Evolutionary conservation across 2,329 filamentous ascomycete species (phyloP).

Genomic region (Pyrenophora graminea): DNA sequence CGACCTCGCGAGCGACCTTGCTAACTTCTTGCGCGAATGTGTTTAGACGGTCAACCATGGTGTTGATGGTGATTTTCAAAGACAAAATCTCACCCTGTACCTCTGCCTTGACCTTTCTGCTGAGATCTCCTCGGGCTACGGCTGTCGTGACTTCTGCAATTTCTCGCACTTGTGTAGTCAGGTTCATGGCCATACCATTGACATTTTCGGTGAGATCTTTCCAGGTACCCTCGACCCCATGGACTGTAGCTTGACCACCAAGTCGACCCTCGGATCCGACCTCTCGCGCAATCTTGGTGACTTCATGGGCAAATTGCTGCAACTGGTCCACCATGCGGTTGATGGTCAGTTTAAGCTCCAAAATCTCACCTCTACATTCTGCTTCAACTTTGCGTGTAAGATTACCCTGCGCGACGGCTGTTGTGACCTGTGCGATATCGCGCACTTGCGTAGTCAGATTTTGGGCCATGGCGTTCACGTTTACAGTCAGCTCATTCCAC

Average conservation of each 20-base stretch:
- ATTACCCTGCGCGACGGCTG: conserved; percentile 57
- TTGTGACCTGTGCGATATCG: conserved; percentile 59
- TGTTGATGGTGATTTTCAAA: conserved; percentile 83
- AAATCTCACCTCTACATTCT: conserved; percentile 57
- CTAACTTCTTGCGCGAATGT: conserved; percentile 69
- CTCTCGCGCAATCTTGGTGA: conserved; percentile 58
- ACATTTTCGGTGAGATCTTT: conserved; percentile 60
- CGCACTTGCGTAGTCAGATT: conserved; percentile 59
- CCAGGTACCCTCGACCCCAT: conserved; percentile 59
- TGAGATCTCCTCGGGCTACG: conserved; percentile 57
- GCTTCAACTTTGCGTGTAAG: conserved; percentile 58
- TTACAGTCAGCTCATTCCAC: conserved; percentile 67
- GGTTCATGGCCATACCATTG: conserved; percentile 59
- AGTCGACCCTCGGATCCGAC: conserved; percentile 58
- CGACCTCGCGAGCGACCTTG: conserved; percentile 68
- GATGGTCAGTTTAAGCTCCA: conserved; percentile 58
- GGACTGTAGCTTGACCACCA: conserved; percentile 57
- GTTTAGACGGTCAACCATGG: conserved; percentile 68
- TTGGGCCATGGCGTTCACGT: conserved; percentile 59
- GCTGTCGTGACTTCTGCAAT: conserved; percentile 59
- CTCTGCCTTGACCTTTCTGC: conserved; percentile 57
- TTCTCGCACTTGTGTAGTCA: conserved; percentile 58
- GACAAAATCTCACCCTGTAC: conserved; percentile 58
- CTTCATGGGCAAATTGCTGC: conserved; percentile 58
- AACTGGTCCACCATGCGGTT: conserved; percentile 60